Evolutionary conservation across 176 grass and related monocot species (phyloP), one percentile per base, ranked within the genome.

Genomic region (Aegilops tauschii): DNA sequence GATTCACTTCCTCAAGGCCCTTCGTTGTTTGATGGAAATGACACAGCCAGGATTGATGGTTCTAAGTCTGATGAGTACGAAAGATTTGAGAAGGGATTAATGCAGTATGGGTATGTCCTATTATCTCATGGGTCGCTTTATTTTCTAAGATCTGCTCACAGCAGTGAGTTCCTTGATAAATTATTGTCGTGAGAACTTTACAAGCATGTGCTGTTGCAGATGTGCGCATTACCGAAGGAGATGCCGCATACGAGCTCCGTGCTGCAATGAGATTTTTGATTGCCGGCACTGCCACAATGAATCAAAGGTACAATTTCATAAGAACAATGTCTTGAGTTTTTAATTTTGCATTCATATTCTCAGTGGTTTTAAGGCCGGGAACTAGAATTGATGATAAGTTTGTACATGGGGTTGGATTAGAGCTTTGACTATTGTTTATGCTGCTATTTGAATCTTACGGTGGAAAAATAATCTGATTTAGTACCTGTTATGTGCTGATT

Each of bases 211-310:
- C 12, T 77, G 65, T 84, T 69, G 8, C 88, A 99, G 97, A 52
- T 99, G 97, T 79, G 29, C 83, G 28, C 94, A 96, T 82, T 99
- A 99, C 76, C 75, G 79, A 90, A 85, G 97, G 77, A 96, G 97
- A 84, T 99, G 97, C 73, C 64, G 66, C 75, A 92, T 99, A 47
- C 78, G 85, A 16, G 90, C 94, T 70, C 92, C 97, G 44, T 99
- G 97, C 31, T 99, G 97, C 83, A 81, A 92, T 64, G 84, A 91
- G 47, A 81, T 96, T 87, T 99, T 96, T 90, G 72, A 90, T 90
- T 99, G 97, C 12, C 86, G 92, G 36, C 97, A 96, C 72, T 99
- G 97, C 83, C 97, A 99, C 58, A 99, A 99, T 80, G 97, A 96
- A 84, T 73, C 78, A 58, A 99, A 92, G 94, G 94, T 99, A 81